A percentile compares a stretch with the other conserved stretches of the same genome.
phyloP scores from a whole-genome alignment of 2,329 filamentous ascomycete species.

The Diaporthe helianthi region DNA sequence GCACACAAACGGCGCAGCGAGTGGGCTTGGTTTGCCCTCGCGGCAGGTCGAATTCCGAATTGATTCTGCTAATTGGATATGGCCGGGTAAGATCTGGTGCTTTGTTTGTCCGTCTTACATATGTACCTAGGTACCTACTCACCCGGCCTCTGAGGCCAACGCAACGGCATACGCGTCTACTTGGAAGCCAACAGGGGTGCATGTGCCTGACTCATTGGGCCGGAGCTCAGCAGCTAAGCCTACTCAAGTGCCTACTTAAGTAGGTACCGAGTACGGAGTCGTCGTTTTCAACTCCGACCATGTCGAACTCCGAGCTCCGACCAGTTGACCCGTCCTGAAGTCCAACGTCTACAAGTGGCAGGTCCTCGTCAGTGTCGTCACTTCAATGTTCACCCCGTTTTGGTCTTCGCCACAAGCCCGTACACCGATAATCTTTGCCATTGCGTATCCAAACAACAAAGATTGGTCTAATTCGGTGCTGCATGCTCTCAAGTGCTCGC shows the following conservation, averaged over 20 bases:
- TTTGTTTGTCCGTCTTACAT: constrained; percentile 25
- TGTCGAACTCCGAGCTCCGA: constrained; percentile 23
- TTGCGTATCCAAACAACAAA: background rate
- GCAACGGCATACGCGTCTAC: background rate
- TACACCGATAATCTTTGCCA: background rate
- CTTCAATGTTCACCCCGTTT: background rate
- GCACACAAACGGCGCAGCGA: constrained; percentile 2
- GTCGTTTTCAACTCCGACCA: background rate
- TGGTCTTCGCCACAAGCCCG: background rate
- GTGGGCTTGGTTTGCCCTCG: background rate
- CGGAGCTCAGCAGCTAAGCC: constrained; percentile 1
- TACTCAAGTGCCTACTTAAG: too few species aligned
- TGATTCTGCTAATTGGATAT: background rate
- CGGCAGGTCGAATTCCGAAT: background rate
- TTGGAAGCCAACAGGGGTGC: background rate
- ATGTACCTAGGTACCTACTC: too few species aligned
- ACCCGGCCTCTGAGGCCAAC: background rate
- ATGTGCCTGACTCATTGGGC: background rate
- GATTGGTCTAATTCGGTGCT: background rate
- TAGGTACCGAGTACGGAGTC: too few species aligned
- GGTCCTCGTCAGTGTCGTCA: too few species aligned
- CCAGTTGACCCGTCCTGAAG: too few species aligned
- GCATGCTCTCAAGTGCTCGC: background rate
- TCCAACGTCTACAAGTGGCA: too few species aligned
- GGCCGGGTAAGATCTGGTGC: background rate